Percentiles rank a stretch among this genome's conserved stretches.
Conservation (phyloP, 2,329 filamentous ascomycete genomes). For the Herpomyces periplanetae region DNA sequence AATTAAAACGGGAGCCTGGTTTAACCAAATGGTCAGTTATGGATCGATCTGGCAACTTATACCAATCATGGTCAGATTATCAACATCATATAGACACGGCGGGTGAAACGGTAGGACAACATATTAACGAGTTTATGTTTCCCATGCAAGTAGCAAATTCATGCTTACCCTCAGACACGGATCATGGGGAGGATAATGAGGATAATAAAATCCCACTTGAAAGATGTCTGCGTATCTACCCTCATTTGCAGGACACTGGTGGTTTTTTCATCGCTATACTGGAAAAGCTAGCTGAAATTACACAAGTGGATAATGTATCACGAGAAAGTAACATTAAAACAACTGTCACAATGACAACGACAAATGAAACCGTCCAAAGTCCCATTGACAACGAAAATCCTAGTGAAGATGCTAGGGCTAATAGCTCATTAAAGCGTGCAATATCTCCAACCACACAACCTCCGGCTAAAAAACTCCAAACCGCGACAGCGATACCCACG, state of each 20-base stretch:
- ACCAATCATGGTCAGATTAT: slow-evolving; percentile 47
- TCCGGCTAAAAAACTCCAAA: not conserved
- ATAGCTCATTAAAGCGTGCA: no score
- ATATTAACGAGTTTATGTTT: slow-evolving; percentile 50
- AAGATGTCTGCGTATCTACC: slow-evolving; percentile 68
- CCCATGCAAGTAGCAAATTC: no score
- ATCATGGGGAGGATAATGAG: slow-evolving; percentile 13
- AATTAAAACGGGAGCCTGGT: slow-evolving; percentile 33
- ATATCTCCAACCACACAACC: slow-evolving; percentile 3
- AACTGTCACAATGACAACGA: slow-evolving; percentile 1
- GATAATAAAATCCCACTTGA: slow-evolving; percentile 30
- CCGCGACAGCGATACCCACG: not conserved
- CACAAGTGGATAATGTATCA: no score
- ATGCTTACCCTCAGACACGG: slow-evolving; percentile 13
- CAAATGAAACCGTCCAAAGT: slow-evolving; percentile 4
- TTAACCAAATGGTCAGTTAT: slow-evolving; percentile 59
- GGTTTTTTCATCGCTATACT: slow-evolving; percentile 90
- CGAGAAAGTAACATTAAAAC: slow-evolving; percentile 7
- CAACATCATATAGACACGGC: slow-evolving; percentile 20
- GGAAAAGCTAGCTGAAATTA: slow-evolving; percentile 62
- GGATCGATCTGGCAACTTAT: slow-evolving; percentile 42
- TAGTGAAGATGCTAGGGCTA: no score
- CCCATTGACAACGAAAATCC: no score
- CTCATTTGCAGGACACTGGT: slow-evolving; percentile 77
- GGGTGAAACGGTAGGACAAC: slow-evolving; percentile 17